These are phyloP conservation scores for Termitomyces sp. DNA, from an alignment of 768 basidiomycete genomes.

Conservation along the genomic window DNA sequence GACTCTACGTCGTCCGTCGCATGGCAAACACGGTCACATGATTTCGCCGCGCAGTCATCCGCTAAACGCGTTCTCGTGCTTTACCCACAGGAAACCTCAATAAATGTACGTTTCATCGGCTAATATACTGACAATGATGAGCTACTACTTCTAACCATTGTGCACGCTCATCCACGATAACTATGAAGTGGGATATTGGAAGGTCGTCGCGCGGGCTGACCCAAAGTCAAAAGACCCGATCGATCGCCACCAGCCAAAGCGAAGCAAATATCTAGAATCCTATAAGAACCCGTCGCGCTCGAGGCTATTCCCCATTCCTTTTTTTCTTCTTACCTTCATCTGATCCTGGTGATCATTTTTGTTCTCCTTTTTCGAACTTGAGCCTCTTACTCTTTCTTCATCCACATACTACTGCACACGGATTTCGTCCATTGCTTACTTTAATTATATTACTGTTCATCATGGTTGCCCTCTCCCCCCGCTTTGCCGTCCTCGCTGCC, in stretches of 20 bases:
- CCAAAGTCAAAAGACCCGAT: slow-evolving; percentile 10
- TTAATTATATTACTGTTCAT: slow-evolving; percentile 10
- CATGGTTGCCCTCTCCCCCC: slow-evolving; percentile 48
- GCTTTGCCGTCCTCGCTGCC: slow-evolving; percentile 39
- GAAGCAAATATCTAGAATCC: slow-evolving; percentile 15
- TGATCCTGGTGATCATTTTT: slow-evolving; percentile 52
- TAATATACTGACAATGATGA: too few relatives aligned
- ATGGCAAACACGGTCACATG: slow-evolving; percentile 11
- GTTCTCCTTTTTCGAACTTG: background rate
- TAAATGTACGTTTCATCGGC: background rate
- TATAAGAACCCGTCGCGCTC: slow-evolving; percentile 21
- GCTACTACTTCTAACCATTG: background rate
- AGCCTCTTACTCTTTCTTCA: slow-evolving; percentile 13
- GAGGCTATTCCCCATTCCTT: slow-evolving; percentile 14
- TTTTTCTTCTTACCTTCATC: slow-evolving; percentile 31
- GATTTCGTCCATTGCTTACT: slow-evolving; percentile 16
- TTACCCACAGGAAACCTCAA: background rate
- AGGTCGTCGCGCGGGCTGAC: slow-evolving; percentile 7
- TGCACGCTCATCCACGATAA: background rate
- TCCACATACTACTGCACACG: slow-evolving; percentile 19
- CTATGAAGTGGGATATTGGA: background rate
- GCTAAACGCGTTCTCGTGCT: background rate
- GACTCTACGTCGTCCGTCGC: too few relatives aligned
- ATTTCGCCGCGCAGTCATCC: background rate
- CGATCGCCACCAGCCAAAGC: slow-evolving; percentile 16